A percentile compares a stretch with the other conserved stretches of the same genome.
Evolutionary conservation across 2,329 filamentous ascomycete species (phyloP).

Genomic region (Penicillium oxalicum): DNA sequence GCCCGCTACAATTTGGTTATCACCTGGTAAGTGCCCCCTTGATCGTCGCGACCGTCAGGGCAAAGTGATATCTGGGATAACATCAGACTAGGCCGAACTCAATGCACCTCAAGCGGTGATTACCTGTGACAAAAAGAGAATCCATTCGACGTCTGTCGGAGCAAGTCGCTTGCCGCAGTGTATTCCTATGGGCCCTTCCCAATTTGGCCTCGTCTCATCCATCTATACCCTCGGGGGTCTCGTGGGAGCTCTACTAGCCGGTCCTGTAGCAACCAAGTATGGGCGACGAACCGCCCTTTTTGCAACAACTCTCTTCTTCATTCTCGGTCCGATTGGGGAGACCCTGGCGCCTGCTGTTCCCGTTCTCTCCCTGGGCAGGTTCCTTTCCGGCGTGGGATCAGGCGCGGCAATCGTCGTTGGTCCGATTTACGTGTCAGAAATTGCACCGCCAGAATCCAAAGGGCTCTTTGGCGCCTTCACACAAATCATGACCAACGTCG

Average conservation of each 20-base stretch:
- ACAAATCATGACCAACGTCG: conserved; percentile 88
- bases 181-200: conserved; percentile 75
- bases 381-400: conserved; percentile 76
- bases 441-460: conserved; percentile 66
- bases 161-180: conserved; percentile 55
- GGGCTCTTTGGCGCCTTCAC: conserved; percentile 78
- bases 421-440: conserved; percentile 89
- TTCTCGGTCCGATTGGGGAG: conserved; percentile 69
- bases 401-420: conserved; percentile 89
- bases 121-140: conserved; percentile 65
- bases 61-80: no score
- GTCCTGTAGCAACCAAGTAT: conserved; percentile 68
- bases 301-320: conserved; percentile 68
- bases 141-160: conserved; percentile 25
- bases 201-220: conserved; percentile 82
- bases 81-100: conserved; percentile 65
- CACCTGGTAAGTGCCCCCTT: conserved; percentile 62
- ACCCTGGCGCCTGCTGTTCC: conserved; percentile 63
- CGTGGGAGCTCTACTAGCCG: conserved; percentile 71
- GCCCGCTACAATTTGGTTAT: conserved; percentile 89
- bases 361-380: conserved; percentile 65
- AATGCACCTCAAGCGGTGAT: conserved; percentile 94
- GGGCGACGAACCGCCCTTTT: conserved; percentile 74
- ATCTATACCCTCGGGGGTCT: conserved; percentile 89
- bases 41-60: no score